Base-by-base conservation (phyloP, 164 flowering plant species). In the Akebia trifoliata region DNA sequence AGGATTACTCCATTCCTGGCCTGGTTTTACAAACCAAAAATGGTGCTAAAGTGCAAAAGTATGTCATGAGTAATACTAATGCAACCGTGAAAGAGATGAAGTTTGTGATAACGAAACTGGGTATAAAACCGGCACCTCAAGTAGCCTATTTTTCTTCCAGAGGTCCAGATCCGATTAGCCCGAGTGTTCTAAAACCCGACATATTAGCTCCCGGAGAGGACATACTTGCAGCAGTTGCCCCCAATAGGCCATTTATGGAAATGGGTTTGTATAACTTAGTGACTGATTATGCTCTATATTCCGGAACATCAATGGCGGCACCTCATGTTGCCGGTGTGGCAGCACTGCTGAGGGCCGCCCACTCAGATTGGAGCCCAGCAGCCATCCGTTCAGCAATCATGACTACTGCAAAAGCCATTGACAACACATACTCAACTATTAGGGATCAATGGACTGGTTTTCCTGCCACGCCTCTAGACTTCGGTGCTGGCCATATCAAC, bases 341-440 rank as follows among this genome's bases (percentile, higher is more conserved):
- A 8, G 75, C 72, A 3, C 20, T 76, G 29, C 30, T 76, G 25
- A 68, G 53, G 56, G 62, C 68, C 8, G 69, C 59, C 12, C 69
- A 75, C 57, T 47, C 5, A 25, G 70, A 70, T 12, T 78, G 76
- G 78, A 65, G 67, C 50, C 74, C 76, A 7, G 78, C 68, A 15
- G 75, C 74, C 37, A 72, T 78, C 30, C 61, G 68, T n/a, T 77
- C 77, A 26, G 76, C 74, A 1, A 63, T 72, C 18, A 72, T 70
- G 75, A 78, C 77, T 38, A 62, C 73, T 1, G 73, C 69, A 4
- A 35, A 29, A 11, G 28, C 57, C 12, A 8, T 49, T 0, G 65
- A 74, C 31, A 62, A 66, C 63, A 51, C 64, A 15, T 2, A 20
- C n/a, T 28, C 28, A 21, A 24, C 25, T 26, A 51, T 70, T 9